Evolutionary conservation across 495 filamentous ascomycete species (phyloP).

Genomic region (Lasiosphaeria ovina): DNA sequence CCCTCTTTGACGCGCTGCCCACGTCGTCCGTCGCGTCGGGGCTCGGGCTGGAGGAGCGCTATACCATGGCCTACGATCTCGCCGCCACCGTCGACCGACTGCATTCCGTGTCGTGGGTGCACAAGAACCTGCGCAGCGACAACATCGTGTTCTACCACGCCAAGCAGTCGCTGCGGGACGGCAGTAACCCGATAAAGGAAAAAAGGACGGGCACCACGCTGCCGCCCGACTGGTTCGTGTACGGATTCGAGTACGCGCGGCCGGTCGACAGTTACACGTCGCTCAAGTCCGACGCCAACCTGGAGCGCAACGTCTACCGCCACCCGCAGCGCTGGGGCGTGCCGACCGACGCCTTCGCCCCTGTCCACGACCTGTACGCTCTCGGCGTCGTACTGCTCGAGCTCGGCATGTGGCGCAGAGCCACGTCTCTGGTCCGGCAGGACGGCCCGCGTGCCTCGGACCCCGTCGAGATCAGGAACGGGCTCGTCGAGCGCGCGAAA

Average conservation of each 20-base stretch:
- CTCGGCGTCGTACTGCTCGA: conserved; percentile 14
- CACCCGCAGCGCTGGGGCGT: conserved; percentile 2
- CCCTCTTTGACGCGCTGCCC: too few relatives aligned
- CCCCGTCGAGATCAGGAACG: not conserved
- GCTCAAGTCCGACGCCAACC: not conserved
- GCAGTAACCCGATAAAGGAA: too few relatives aligned
- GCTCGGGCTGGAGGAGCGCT: not conserved
- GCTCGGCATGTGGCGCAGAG: conserved; percentile 9
- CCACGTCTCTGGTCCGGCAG: not conserved
- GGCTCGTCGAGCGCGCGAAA: not conserved
- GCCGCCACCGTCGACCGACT: not conserved
- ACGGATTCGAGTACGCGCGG: conserved; percentile 12
- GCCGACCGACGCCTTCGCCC: conserved; percentile 6
- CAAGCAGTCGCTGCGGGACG: not conserved
- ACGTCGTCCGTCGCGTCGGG: too few relatives aligned
- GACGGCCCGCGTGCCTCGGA: not conserved
- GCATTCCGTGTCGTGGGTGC: conserved; percentile 8
- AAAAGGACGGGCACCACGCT: not conserved
- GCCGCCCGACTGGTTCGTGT: not conserved
- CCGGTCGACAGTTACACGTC: conserved; percentile 1
- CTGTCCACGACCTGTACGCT: conserved; percentile 14
- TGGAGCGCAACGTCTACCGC: conserved; percentile 5
- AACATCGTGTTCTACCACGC: conserved; percentile 7
- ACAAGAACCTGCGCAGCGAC: conserved; percentile 9
- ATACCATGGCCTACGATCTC: not conserved